These are phyloP conservation scores for Aspergillus ruber DNA, from an alignment of 2,329 filamentous ascomycete genomes.

Conservation along the genomic window DNA sequence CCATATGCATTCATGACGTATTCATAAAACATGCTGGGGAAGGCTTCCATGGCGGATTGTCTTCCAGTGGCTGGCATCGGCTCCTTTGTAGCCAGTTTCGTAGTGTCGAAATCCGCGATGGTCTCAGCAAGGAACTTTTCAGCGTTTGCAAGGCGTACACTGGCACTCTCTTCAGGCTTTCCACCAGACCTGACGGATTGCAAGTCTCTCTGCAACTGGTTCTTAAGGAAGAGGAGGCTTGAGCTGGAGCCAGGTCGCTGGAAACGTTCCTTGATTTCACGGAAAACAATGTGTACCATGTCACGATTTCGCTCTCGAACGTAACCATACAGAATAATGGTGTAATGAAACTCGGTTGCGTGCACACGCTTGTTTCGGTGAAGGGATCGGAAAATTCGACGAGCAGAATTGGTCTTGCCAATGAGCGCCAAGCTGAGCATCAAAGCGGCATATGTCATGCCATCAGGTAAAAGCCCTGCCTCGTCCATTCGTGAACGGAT, in stretches of 20 bases:
- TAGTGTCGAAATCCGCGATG: constrained; percentile 31
- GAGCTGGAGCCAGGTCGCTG: constrained; percentile 26
- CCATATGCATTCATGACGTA: constrained; percentile 53
- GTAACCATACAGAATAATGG: constrained; percentile 45
- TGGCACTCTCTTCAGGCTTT: constrained; percentile 5
- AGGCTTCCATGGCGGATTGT: constrained; percentile 34
- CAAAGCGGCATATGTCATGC: constrained; percentile 55
- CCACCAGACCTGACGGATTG: constrained; percentile 12
- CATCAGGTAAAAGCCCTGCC: constrained; percentile 46
- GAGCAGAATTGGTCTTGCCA: constrained; percentile 50
- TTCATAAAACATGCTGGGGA: constrained; percentile 48
- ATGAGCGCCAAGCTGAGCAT: constrained; percentile 52
- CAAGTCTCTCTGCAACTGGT: constrained; percentile 30
- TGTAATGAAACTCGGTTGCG: constrained; percentile 40
- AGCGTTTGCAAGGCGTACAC: constrained; percentile 23
- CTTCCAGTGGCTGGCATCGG: constrained; percentile 27
- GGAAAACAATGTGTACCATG: constrained; percentile 47
- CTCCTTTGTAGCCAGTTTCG: constrained; percentile 41
- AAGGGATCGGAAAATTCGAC: constrained; percentile 42
- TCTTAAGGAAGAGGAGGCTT: constrained; percentile 30
- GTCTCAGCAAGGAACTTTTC: constrained; percentile 33
- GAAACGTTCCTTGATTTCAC: constrained; percentile 34
- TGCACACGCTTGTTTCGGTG: constrained; percentile 33
- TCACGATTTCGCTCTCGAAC: constrained; percentile 41
- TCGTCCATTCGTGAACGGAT: constrained; percentile 52